A percentile compares a stretch with the other conserved stretches of the same genome.
Evolutionary conservation across 345 rosid genomes (phyloP).

Genomic region (Geranium brycei): DNA sequence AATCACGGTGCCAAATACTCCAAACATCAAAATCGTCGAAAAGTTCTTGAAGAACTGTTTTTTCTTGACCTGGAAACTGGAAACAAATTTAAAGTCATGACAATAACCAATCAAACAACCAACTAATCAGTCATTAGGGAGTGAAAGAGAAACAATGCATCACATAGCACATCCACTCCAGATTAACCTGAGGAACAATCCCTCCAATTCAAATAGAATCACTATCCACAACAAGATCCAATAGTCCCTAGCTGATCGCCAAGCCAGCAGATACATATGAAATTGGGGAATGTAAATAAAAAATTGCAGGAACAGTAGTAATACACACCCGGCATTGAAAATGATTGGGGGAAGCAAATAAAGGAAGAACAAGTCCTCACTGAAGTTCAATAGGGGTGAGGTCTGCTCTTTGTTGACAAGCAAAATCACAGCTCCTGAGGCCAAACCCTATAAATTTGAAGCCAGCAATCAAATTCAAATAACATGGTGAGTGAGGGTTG

Average conservation of each 20-base stretch:
- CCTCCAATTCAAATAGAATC: background rate
- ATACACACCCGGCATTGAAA: conserved; percentile 59
- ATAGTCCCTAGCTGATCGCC: too few relatives aligned
- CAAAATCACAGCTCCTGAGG: conserved; percentile 46
- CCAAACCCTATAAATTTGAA: conserved; percentile 31
- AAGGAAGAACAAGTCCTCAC: conserved; percentile 65
- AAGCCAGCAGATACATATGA: too few relatives aligned
- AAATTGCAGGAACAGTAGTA: background rate
- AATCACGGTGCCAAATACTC: conserved; percentile 51
- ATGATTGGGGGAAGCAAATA: conserved; percentile 66
- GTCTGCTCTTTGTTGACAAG: conserved; percentile 23
- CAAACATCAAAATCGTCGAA: conserved; percentile 50
- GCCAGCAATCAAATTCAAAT: background rate
- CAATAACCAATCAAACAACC: background rate
- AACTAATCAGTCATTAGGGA: too few relatives aligned
- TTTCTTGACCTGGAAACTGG: conserved; percentile 74
- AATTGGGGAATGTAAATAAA: background rate
- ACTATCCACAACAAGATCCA: too few relatives aligned
- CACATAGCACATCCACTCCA: background rate
- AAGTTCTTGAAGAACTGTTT: conserved; percentile 69
- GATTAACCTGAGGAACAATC: background rate
- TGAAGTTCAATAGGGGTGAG: conserved; percentile 31
- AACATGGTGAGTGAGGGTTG: background rate
- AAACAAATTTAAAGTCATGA: conserved; percentile 5
- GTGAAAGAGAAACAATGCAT: too few relatives aligned